A percentile compares a stretch with the other conserved stretches of the same genome.
phyloP scores from a whole-genome alignment of 148 eudicot genomes.

The Simmondsia chinensis region DNA sequence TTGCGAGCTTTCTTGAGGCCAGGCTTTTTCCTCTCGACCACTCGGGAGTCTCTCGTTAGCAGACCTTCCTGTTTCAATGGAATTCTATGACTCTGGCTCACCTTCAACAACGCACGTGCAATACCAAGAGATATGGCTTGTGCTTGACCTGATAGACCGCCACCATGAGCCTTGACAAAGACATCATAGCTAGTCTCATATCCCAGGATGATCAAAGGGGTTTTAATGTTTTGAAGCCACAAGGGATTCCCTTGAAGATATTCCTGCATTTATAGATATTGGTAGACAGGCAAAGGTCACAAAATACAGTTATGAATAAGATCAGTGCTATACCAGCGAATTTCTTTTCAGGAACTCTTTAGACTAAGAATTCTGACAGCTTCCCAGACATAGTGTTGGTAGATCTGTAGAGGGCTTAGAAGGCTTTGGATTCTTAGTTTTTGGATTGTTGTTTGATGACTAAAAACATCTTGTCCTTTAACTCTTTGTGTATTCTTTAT shows the following conservation, averaged over 20 bases:
- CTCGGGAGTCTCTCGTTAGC: constrained; percentile 83
- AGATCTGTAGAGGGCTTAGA: no score
- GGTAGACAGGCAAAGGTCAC: neutral
- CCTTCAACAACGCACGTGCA: constrained; percentile 84
- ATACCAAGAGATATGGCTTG: constrained; percentile 89
- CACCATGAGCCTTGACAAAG: constrained; percentile 92
- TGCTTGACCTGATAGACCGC: constrained; percentile 95
- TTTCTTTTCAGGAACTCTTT: neutral
- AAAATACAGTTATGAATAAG: neutral
- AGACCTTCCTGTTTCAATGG: constrained; percentile 79
- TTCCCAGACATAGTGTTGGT: no score
- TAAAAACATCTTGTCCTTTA: no score
- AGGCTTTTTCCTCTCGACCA: constrained; percentile 87
- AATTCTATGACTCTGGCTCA: constrained; percentile 60
- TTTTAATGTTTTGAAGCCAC: constrained; percentile 81
- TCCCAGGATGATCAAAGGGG: constrained; percentile 62
- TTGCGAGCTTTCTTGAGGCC: constrained; percentile 95
- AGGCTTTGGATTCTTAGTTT: no score
- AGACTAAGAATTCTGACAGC: no score
- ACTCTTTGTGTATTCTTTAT: no score
- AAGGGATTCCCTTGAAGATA: constrained; percentile 94
- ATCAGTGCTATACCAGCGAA: neutral
- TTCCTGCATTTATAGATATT: constrained; percentile 42
- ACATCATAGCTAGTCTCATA: constrained; percentile 80
- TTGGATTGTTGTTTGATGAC: no score